A percentile compares a stretch with the other conserved stretches of the same genome.
These are phyloP conservation scores for Coniferiporia weirii DNA, from an alignment of 1,284 basidiomycete genomes.

Conservation along the genomic window DNA sequence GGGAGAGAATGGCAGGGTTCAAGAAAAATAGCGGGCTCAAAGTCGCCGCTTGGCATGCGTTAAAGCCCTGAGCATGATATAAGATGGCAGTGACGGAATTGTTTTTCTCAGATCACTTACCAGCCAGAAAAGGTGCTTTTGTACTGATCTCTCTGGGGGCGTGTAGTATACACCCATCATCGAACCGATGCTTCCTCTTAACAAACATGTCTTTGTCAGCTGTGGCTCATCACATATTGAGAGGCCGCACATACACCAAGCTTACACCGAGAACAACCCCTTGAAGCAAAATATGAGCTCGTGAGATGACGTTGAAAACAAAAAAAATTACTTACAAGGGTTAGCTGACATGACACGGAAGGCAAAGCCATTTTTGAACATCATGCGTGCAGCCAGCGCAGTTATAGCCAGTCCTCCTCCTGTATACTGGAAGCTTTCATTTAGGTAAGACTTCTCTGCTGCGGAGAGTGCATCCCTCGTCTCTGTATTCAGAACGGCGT, in stretches of 20 bases:
- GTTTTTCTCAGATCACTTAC: slow-evolving; percentile 35
- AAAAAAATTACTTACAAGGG: slow-evolving; percentile 52
- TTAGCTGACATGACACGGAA: slow-evolving; percentile 81
- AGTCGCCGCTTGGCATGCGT: slow-evolving; percentile 80
- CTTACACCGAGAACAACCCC: slow-evolving; percentile 83
- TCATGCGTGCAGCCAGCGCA: slow-evolving; percentile 68
- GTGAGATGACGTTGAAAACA: not conserved
- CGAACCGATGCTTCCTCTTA: slow-evolving; percentile 58
- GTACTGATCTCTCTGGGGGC: slow-evolving; percentile 61
- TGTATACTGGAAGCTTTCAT: slow-evolving; percentile 83
- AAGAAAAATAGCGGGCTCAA: slow-evolving; percentile 83
- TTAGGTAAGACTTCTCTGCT: slow-evolving; percentile 66
- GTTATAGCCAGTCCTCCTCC: slow-evolving; percentile 77
- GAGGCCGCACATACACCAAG: slow-evolving; percentile 46
- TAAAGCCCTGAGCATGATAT: slow-evolving; percentile 58
- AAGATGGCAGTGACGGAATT: not conserved
- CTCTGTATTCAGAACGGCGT: slow-evolving; percentile 71
- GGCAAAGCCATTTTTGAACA: slow-evolving; percentile 74
- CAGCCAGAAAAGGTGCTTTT: slow-evolving; percentile 76
- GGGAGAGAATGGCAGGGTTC: slow-evolving; percentile 79
- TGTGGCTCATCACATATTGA: slow-evolving; percentile 25
- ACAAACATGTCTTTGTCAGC: slow-evolving; percentile 14
- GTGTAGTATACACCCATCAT: slow-evolving; percentile 79
- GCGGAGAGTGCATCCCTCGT: slow-evolving; percentile 62
- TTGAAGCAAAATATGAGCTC: slow-evolving; percentile 24